phyloP scores from a whole-genome alignment of 768 basidiomycete genomes.

The Tricholoma furcatifolium region DNA sequence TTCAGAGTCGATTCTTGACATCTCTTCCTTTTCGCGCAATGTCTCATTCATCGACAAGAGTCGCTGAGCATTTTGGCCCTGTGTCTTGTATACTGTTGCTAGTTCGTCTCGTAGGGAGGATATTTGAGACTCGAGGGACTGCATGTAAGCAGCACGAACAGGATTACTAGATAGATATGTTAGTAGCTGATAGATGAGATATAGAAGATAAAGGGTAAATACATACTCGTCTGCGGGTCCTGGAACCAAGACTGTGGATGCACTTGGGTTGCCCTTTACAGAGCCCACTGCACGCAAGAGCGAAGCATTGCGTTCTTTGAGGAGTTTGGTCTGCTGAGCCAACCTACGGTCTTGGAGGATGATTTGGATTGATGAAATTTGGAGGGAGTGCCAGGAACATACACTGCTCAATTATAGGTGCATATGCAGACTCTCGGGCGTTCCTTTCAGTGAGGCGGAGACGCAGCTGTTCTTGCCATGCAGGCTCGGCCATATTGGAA shows the following conservation, averaged over 20 bases:
- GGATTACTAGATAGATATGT: constrained; percentile 58
- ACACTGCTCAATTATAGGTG: constrained; percentile 93
- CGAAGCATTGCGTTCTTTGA: constrained; percentile 91
- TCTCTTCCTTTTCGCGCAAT: constrained; percentile 89
- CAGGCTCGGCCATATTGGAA: constrained; percentile 70
- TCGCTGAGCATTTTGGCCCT: constrained; percentile 93
- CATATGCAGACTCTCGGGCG: constrained; percentile 74
- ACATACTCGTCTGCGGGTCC: constrained; percentile 68
- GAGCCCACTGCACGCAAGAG: constrained; percentile 82
- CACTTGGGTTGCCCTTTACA: constrained; percentile 60
- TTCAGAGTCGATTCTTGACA: constrained; percentile 79
- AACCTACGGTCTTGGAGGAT: constrained; percentile 74
- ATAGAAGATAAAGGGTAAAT: background rate
- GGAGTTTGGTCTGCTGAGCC: constrained; percentile 86
- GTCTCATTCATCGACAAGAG: constrained; percentile 94
- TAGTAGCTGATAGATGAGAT: constrained; percentile 10
- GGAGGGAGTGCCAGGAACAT: constrained; percentile 26
- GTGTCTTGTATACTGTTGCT: constrained; percentile 93
- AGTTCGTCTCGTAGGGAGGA: constrained; percentile 89
- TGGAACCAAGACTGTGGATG: constrained; percentile 60
- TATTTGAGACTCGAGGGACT: constrained; percentile 92
- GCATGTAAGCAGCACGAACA: constrained; percentile 83
- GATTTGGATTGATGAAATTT: constrained; percentile 5
- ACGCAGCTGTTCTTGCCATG: constrained; percentile 83
- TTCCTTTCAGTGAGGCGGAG: constrained; percentile 83